Percentiles rank a stretch among this genome's conserved stretches.
Conservation (phyloP, 208 protist species). For the Trypanosoma cruzi region DNA sequence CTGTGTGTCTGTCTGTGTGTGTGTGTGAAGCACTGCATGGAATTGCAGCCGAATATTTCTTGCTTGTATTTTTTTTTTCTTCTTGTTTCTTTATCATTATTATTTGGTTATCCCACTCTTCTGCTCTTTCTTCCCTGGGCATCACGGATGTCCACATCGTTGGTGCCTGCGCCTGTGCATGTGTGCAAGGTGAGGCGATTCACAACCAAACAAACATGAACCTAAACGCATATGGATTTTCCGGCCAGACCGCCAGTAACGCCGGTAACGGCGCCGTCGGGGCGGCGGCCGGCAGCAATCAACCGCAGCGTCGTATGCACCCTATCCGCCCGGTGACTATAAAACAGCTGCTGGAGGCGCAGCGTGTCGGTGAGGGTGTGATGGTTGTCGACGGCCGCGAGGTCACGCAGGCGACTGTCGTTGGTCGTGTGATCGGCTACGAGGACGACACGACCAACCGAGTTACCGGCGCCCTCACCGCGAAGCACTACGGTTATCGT, state of each 20-base stretch:
- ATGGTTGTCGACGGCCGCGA: constrained; percentile 90
- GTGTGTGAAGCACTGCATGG: too few relatives aligned
- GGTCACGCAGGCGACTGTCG: constrained; percentile 83
- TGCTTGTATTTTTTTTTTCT: too few relatives aligned
- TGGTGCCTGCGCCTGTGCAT: not conserved
- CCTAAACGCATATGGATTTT: constrained; percentile 18
- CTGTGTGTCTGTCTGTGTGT: too few relatives aligned
- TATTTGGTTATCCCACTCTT: too few relatives aligned
- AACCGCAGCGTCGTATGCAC: constrained; percentile 74
- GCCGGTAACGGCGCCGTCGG: not conserved
- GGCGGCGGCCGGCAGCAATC: constrained; percentile 21
- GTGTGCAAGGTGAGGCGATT: not conserved
- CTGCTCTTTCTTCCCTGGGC: too few relatives aligned
- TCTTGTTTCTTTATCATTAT: too few relatives aligned
- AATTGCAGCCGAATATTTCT: too few relatives aligned
- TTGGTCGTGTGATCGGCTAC: constrained; percentile 84
- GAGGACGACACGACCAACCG: constrained; percentile 58
- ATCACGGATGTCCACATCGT: not conserved
- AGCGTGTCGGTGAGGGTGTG: constrained; percentile 86
- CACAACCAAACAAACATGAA: constrained; percentile 9
- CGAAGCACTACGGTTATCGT: constrained; percentile 87
- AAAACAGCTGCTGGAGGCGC: constrained; percentile 84
- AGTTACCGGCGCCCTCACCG: constrained; percentile 64
- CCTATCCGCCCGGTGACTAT: constrained; percentile 90
- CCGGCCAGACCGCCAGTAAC: constrained; percentile 4